Percentiles rank a stretch among this genome's conserved stretches.
Evolutionary conservation across 108 stramenopile genomes (phyloP).

Genomic region (Conticribra weissflogii): DNA sequence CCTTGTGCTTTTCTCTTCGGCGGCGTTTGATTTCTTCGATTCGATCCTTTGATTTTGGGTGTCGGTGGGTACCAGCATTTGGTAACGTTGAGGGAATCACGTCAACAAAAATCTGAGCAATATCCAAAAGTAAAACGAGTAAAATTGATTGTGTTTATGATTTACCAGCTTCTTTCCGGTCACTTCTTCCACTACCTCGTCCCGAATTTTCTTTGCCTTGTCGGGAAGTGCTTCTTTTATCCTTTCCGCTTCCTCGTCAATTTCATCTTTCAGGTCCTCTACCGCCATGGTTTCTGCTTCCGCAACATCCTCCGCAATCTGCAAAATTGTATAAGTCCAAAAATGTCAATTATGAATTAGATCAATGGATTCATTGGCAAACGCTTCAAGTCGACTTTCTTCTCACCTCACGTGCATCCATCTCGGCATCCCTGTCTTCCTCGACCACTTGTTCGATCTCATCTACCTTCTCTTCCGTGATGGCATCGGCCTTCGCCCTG

Average conservation of each 20-base stretch:
- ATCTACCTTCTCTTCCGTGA: conserved; percentile 37
- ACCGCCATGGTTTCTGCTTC: conserved; percentile 33
- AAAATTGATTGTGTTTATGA: not conserved
- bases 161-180: conserved; percentile 50
- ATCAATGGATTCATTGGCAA: not conserved
- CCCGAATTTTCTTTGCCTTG: conserved; percentile 43
- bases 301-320: conserved; percentile 43
- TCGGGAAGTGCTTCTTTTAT: conserved; percentile 35
- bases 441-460: conserved; percentile 43
- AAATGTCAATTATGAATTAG: not conserved
- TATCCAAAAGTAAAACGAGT: not conserved
- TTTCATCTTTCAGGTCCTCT: conserved; percentile 49
- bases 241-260: conserved; percentile 40
- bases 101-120: not conserved
- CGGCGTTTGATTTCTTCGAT: not conserved
- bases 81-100: not conserved
- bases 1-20: not conserved
- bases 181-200: conserved; percentile 44
- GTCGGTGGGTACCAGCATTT: too few species aligned
- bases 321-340: not conserved
- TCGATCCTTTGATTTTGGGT: too few species aligned
- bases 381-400: not conserved
- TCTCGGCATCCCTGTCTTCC: conserved; percentile 35
- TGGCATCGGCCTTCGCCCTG: conserved; percentile 30
- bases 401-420: conserved; percentile 33